phyloP scores from a whole-genome alignment of 495 filamentous ascomycete genomes.

The Penicillium silybi region DNA sequence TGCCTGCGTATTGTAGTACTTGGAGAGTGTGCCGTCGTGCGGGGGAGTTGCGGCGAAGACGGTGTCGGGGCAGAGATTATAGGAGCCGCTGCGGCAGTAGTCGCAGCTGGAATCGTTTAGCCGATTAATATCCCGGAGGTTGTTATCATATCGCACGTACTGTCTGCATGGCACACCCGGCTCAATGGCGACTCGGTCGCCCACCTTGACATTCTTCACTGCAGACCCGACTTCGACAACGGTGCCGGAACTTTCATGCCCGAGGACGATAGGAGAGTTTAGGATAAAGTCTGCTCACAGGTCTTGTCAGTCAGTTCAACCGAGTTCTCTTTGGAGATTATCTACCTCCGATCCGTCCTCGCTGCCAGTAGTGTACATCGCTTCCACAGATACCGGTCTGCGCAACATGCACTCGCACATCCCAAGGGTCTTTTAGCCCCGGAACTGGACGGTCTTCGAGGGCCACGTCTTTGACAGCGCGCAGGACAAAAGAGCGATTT shows the following conservation, averaged over 20 bases:
- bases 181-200: constrained; percentile 74
- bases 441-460: constrained; percentile 35
- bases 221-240: constrained; percentile 57
- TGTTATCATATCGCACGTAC: constrained; percentile 26
- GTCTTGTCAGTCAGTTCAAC: neutral
- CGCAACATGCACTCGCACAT: constrained; percentile 69
- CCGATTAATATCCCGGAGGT: neutral
- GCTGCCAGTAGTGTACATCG: constrained; percentile 71
- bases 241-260: constrained; percentile 64
- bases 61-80: constrained; percentile 59
- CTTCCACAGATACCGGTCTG: constrained; percentile 77
- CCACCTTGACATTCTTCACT: constrained; percentile 52
- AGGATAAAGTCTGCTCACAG: constrained; percentile 54
- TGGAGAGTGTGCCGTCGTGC: constrained; percentile 69
- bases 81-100: constrained; percentile 38
- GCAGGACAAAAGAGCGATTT: constrained; percentile 41
- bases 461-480: constrained; percentile 28
- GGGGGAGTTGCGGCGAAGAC: constrained; percentile 83
- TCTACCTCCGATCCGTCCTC: constrained; percentile 63
- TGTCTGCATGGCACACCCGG: constrained; percentile 70
- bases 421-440: constrained; percentile 43
- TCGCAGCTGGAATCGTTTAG: constrained; percentile 26
- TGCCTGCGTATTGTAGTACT: constrained; percentile 68
- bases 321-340: constrained; percentile 1
- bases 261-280: constrained; percentile 61